Percentiles rank a stretch among this genome's conserved stretches.
These are phyloP conservation scores for Arthroderma sp. DNA, from an alignment of 2,329 filamentous ascomycete species.

Conservation along the genomic window DNA sequence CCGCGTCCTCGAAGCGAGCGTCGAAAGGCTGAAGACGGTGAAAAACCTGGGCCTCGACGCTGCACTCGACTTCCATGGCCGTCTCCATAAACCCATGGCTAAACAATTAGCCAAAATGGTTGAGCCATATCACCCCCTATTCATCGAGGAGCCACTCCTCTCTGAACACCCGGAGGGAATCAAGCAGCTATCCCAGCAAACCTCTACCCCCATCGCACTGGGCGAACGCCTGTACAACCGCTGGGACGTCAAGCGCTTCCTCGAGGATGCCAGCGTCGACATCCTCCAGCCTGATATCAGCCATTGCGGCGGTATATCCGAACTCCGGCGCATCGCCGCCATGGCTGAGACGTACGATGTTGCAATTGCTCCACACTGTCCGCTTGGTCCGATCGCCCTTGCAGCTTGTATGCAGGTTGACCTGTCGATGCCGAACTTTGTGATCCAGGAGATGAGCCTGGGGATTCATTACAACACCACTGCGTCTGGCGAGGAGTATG, in stretches of 20 bases:
- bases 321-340: slow-evolving; percentile 54
- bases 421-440: slow-evolving; percentile 50
- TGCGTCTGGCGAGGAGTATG: slow-evolving; percentile 39
- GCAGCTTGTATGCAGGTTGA: slow-evolving; percentile 60
- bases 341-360: slow-evolving; percentile 66
- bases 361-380: slow-evolving; percentile 61
- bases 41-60: slow-evolving; percentile 59
- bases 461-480: slow-evolving; percentile 63
- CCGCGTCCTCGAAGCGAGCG: slow-evolving; percentile 47
- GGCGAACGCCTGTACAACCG: slow-evolving; percentile 60
- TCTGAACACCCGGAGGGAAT: slow-evolving; percentile 58
- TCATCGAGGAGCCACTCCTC: slow-evolving; percentile 62
- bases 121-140: slow-evolving; percentile 58
- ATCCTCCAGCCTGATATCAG: slow-evolving; percentile 62
- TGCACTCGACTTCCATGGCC: slow-evolving; percentile 66
- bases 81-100: slow-evolving; percentile 68
- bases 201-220: slow-evolving; percentile 55
- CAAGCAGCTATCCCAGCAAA: slow-evolving; percentile 46
- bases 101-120: slow-evolving; percentile 59
- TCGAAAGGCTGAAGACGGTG: slow-evolving; percentile 57
- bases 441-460: slow-evolving; percentile 66
- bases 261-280: slow-evolving; percentile 56
- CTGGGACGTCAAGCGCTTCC: slow-evolving; percentile 62
- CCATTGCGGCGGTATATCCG: slow-evolving; percentile 61
- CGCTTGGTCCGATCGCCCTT: slow-evolving; percentile 59